These are phyloP conservation scores for Chiua virens DNA, from an alignment of 768 basidiomycete species.

Conservation along the genomic window DNA sequence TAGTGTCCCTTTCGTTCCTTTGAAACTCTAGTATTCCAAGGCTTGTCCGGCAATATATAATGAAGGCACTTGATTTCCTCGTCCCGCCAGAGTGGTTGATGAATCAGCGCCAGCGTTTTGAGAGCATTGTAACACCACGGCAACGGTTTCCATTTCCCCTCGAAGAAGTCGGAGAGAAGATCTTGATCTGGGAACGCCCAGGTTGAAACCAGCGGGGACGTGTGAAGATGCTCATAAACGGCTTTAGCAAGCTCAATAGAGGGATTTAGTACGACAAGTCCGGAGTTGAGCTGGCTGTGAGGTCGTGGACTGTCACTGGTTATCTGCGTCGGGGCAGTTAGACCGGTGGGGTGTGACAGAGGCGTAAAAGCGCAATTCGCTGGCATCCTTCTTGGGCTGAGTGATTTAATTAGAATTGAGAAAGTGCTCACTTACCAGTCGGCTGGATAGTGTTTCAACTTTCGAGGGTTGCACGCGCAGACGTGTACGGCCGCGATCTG, in stretches of 20 bases:
- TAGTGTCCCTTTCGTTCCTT: slow-evolving; percentile 45
- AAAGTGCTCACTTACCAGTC: slow-evolving; percentile 64
- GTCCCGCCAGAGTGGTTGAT: slow-evolving; percentile 79
- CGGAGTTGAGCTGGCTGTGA: slow-evolving; percentile 85
- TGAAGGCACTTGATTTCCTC: slow-evolving; percentile 84
- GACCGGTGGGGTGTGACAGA: slow-evolving; percentile 44
- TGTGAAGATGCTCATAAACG: slow-evolving; percentile 46
- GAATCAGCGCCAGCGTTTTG: slow-evolving; percentile 76
- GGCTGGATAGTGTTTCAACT: slow-evolving; percentile 77
- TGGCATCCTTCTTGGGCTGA: slow-evolving; percentile 65
- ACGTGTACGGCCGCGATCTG: slow-evolving; percentile 88
- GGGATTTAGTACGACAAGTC: slow-evolving; percentile 82
- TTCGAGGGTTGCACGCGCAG: slow-evolving; percentile 93
- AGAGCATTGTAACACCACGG: slow-evolving; percentile 92
- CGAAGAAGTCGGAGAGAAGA: slow-evolving; percentile 77
- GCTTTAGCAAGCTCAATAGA: slow-evolving; percentile 52
- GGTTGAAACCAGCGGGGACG: slow-evolving; percentile 49
- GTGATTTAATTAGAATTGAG: background rate
- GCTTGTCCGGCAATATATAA: slow-evolving; percentile 85
- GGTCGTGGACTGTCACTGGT: slow-evolving; percentile 60
- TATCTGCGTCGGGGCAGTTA: slow-evolving; percentile 44
- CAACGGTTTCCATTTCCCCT: slow-evolving; percentile 74
- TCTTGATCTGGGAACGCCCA: slow-evolving; percentile 94
- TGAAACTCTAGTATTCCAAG: slow-evolving; percentile 64
- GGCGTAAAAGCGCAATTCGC: slow-evolving; percentile 83